Evolutionary conservation across 108 stramenopile species (phyloP), one percentile per base, ranked within the genome.

Genomic region (Nitzschia sp.): DNA sequence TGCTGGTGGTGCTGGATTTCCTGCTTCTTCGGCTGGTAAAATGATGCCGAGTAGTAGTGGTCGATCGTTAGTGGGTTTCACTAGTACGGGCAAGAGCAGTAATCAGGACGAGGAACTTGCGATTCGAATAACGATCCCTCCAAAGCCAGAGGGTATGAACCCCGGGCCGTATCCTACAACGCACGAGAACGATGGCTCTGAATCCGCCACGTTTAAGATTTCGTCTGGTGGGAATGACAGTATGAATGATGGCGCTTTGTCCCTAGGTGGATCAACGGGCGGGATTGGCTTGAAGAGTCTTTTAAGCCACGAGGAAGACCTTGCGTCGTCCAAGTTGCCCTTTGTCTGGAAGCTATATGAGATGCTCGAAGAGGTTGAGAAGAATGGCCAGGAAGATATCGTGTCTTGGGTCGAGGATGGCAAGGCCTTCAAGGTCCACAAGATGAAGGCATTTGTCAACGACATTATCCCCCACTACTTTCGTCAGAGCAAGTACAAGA

Each of bases 401-500:
- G 76, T 87, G 23, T 89, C 88, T 1, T 92, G 87, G 87, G 76
- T 79, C 51, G 68, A 83, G 25, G 72, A 86, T 46, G 91, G 91
- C 19, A 69, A 74, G 42, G 77, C 73, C 48, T 92, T 92, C 56
- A 61, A 74, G 24, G 74, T 92, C 21, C 84, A 86, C 61, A 66
- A 84, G 25, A 74, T 76, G n/a, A 70, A 85, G 9, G 59, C 47
- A 21, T 90, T 93, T 60, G 84, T 84, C 23, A 60, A 77, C 6
- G 58, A 87, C n/a, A 59, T 95, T 31, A 77, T 98, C 78, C 95
- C 94, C 9, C 46, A 49, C 1, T 95, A 90, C 82, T 98, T 98
- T 70, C 83, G 87, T n/a, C 96, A 94, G 59, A 79, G 88, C 33
- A 91, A 90, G 68, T 85, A 86, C 68, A 79, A 91, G 35, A 84